Conservation (phyloP, 768 basidiomycete species). For the Boletus rufocinnamomeus region DNA sequence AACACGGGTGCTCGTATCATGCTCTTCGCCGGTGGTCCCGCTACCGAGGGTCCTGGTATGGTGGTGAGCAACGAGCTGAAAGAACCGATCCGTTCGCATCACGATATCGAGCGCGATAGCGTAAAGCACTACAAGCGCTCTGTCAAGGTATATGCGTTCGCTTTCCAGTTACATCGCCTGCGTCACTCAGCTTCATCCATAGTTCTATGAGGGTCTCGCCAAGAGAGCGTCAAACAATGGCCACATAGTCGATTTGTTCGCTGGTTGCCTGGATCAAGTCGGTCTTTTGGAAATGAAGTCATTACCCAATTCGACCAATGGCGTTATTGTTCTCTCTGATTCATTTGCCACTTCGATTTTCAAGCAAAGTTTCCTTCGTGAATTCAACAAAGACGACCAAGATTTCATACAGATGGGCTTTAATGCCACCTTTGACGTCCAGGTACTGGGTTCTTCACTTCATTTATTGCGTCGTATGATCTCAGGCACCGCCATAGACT, state of each 20-base stretch:
- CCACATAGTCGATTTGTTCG: conserved; percentile 92
- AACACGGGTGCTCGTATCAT: conserved; percentile 97
- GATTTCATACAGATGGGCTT: conserved; percentile 96
- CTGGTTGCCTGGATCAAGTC: conserved; percentile 97
- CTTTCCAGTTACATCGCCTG: background rate
- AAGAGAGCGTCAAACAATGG: conserved; percentile 94
- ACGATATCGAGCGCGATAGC: conserved; percentile 96
- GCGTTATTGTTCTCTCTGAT: conserved; percentile 93
- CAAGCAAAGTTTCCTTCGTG: conserved; percentile 94
- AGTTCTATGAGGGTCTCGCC: conserved; percentile 96
- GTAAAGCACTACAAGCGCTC: conserved; percentile 98
- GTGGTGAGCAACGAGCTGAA: conserved; percentile 94
- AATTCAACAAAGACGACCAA: conserved; percentile 91
- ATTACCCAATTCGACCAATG: conserved; percentile 93
- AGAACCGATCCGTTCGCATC: conserved; percentile 97
- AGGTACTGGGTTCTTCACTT: conserved; percentile 50
- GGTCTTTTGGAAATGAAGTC: conserved; percentile 98
- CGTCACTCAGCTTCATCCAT: conserved; percentile 2
- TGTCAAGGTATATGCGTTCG: conserved; percentile 65
- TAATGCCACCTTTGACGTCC: conserved; percentile 98
- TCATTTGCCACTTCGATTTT: conserved; percentile 98
- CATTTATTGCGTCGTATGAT: background rate
- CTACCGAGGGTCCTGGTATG: conserved; percentile 96
- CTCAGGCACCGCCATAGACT: conserved; percentile 52
- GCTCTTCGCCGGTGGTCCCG: conserved; percentile 93